Evolutionary conservation across 2,329 filamentous ascomycete species (phyloP).

Genomic region (Aspergillus felis): DNA sequence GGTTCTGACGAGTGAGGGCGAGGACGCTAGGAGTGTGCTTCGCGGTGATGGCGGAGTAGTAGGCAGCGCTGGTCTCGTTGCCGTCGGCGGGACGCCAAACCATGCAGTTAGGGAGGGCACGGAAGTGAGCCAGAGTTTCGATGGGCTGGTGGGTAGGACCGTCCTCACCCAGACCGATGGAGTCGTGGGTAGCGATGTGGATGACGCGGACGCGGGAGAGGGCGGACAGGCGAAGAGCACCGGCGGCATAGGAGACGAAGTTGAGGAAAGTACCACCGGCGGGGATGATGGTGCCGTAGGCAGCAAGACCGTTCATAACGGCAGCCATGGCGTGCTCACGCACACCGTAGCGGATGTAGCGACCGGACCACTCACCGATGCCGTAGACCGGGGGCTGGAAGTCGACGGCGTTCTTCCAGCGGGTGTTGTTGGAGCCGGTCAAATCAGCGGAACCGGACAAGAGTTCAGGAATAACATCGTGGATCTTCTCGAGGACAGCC

Average conservation of each 20-base stretch:
- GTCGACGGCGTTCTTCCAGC: constrained; percentile 95
- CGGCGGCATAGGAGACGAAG: constrained; percentile 97
- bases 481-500: constrained; percentile 83
- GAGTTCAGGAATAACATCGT: constrained; percentile 79
- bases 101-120: constrained; percentile 97
- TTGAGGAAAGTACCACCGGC: constrained; percentile 97
- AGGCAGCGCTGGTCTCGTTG: constrained; percentile 96
- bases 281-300: constrained; percentile 92
- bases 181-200: constrained; percentile 98
- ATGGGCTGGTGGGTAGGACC: constrained; percentile 99
- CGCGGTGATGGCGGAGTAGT: constrained; percentile 90
- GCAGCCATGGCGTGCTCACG: constrained; percentile 51
- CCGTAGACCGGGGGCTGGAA: constrained; percentile 88
- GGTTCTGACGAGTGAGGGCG: constrained; percentile 94
- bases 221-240: constrained; percentile 88
- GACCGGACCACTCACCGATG: constrained; percentile 84
- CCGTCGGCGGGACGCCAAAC: constrained; percentile 98
- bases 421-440: constrained; percentile 97
- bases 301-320: constrained; percentile 71
- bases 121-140: constrained; percentile 97
- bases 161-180: constrained; percentile 97
- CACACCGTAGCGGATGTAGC: constrained; percentile 64
- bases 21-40: constrained; percentile 89
- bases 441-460: constrained; percentile 95
- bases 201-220: constrained; percentile 87